These are phyloP conservation scores for Prosopis cineraria DNA, from an alignment of 306 rosid species.

Conservation along the genomic window DNA sequence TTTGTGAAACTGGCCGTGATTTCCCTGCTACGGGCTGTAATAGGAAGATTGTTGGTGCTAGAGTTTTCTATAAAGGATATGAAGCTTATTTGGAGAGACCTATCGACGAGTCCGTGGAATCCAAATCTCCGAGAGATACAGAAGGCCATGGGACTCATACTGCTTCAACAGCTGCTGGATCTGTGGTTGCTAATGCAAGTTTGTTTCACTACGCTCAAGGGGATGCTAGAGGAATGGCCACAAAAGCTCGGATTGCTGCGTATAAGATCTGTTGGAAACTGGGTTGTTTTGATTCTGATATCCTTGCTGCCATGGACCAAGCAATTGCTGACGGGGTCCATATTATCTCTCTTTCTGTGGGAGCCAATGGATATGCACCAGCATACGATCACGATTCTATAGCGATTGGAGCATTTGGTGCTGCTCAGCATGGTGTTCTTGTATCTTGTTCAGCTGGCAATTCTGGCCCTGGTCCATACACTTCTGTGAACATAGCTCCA, in stretches of 20 bases:
- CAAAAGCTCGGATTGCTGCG: slow-evolving; percentile 77
- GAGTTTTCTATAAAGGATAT: slow-evolving; percentile 65
- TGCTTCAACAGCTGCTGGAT: slow-evolving; percentile 79
- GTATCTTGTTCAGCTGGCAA: slow-evolving; percentile 90
- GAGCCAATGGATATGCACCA: slow-evolving; percentile 58
- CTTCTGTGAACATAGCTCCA: slow-evolving; percentile 84
- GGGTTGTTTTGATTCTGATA: slow-evolving; percentile 86
- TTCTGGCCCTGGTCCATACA: slow-evolving; percentile 68
- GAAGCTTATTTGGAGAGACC: slow-evolving; percentile 45
- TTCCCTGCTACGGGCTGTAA: slow-evolving; percentile 66
- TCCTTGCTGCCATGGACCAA: slow-evolving; percentile 93
- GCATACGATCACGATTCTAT: slow-evolving; percentile 69
- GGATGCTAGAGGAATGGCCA: slow-evolving; percentile 88
- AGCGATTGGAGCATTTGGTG: slow-evolving; percentile 81
- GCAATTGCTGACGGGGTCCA: slow-evolving; percentile 81
- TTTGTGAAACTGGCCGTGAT: slow-evolving; percentile 41
- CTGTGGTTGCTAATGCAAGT: slow-evolving; percentile 63
- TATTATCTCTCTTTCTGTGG: slow-evolving; percentile 85
- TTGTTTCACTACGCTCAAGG: slow-evolving; percentile 66
- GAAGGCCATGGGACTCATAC: slow-evolving; percentile 90
- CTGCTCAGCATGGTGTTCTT: slow-evolving; percentile 59
- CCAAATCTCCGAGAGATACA: slow-evolving; percentile 69
- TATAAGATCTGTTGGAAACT: slow-evolving; percentile 82
- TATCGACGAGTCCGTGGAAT: slow-evolving; percentile 57
- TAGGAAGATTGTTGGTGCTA: slow-evolving; percentile 72